Evolutionary conservation across 75 land plant species (phyloP).

Genomic region (Picea sitchensis): DNA sequence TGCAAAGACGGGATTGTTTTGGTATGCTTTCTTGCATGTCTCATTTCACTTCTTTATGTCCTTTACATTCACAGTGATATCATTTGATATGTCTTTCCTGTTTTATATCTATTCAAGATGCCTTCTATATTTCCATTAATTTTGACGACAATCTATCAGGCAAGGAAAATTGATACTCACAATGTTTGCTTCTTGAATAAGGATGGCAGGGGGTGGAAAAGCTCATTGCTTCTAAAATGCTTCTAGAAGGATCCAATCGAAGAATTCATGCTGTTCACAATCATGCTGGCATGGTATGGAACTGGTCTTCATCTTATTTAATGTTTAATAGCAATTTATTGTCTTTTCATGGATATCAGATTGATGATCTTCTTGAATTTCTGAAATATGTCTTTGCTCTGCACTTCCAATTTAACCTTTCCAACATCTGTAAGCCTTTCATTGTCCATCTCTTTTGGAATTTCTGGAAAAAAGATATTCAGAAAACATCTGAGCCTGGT

Average conservation of each 20-base stretch:
- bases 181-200: slow-evolving; percentile 7
- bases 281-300: slow-evolving; percentile 89
- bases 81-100: background rate
- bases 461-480: background rate
- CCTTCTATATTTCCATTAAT: background rate
- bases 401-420: background rate
- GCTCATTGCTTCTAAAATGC: slow-evolving; percentile 94
- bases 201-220: slow-evolving; percentile 87
- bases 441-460: background rate
- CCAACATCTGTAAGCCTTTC: background rate
- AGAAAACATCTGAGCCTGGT: too few relatives aligned
- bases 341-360: background rate
- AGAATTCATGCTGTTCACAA: slow-evolving; percentile 93
- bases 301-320: background rate
- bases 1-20: slow-evolving; percentile 97
- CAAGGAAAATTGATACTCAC: background rate
- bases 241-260: slow-evolving; percentile 88
- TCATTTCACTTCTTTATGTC: background rate
- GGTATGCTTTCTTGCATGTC: slow-evolving; percentile 34
- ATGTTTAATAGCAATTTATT: background rate
- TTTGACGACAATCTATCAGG: too few relatives aligned
- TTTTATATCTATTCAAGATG: slow-evolving; percentile 3
- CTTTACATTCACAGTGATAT: background rate
- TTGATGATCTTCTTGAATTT: background rate
- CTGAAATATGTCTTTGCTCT: background rate